Evolutionary conservation across 2,329 filamentous ascomycete genomes (phyloP).

Genomic region (Leptosphaerulina australis): DNA sequence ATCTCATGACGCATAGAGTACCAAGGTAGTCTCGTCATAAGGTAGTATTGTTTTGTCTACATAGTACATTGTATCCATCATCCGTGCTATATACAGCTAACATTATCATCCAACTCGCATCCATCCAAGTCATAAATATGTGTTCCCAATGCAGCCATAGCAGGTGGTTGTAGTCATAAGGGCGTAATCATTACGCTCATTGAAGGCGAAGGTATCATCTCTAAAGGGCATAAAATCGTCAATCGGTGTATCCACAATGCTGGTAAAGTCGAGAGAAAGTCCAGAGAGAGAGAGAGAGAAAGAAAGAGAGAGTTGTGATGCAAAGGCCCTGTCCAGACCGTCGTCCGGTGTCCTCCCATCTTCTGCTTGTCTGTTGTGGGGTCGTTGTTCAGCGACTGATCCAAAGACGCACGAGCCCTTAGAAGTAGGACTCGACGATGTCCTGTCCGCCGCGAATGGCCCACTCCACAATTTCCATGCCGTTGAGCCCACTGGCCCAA

Average conservation of each 20-base stretch:
- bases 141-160: constrained; percentile 12
- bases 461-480: constrained; percentile 50
- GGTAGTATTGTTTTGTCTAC: neutral
- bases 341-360: neutral
- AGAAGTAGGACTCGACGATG: constrained; percentile 45
- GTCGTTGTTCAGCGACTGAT: neutral
- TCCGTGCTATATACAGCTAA: constrained; percentile 19
- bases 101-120: constrained; percentile 25
- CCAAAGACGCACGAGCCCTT: neutral
- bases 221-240: constrained; percentile 26
- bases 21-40: neutral
- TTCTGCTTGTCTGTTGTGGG: neutral
- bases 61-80: constrained; percentile 10
- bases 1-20: no score
- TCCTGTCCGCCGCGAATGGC: constrained; percentile 45
- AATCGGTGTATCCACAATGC: constrained; percentile 15
- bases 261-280: constrained; percentile 14
- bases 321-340: neutral
- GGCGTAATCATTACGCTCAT: constrained; percentile 37
- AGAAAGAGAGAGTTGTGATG: constrained; percentile 22
- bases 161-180: constrained; percentile 23
- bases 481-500: constrained; percentile 45
- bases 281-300: no score
- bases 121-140: constrained; percentile 5
- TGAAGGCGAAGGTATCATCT: constrained; percentile 37